Base-by-base conservation (phyloP, 257 asterid species). In the Leonotis leonurus region DNA sequence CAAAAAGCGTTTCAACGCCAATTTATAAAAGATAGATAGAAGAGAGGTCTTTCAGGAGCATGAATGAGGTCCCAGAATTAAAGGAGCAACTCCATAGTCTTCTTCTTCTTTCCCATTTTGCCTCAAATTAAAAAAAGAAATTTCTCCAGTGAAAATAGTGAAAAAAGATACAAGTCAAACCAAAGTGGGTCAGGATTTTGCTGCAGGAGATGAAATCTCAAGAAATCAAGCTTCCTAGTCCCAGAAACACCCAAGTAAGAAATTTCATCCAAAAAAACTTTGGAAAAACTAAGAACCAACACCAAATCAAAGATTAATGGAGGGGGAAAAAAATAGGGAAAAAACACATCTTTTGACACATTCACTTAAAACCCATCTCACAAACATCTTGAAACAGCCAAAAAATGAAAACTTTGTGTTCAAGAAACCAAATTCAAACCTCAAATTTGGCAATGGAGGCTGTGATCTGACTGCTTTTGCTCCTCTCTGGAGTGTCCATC, bases 401-500 rank as follows among this genome's bases (percentile, higher is more conserved):
- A 70, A 74, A 69, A 43, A 55, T 49, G 40, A 70, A 45, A 62
- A 51, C 37, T 73, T 70, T 41, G 21, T 0, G 69, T 22, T 37
- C 30, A 8, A 51, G 27, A 29, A 54, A 32, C 40, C 56, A 74
- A 76, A 72, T n/a, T n/a, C 67, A 54, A 52, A 91, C 98, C 98
- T 92, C 97, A 61, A 88, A 86, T 68, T 78, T 88, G 76, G 75
- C 59, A 9, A 76, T 18, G 32, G 95, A 80, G 0, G 83, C 56
- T 4, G 81, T 77, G 85, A 88, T 88, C 91, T 92, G 96, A 72
- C 21, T 56, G 64, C 16, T 77, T 79, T 78, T 85, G 80, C 80
- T 80, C 77, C 89, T 83, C 54, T 85, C 88, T 1, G 98, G 98
- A 43, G 98, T 92, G 50, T 85, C 98, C 96, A 89, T 86, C 69